Evolutionary conservation across 805 yeast genomes (phyloP).

Genomic region (Priceomyces castillae): DNA sequence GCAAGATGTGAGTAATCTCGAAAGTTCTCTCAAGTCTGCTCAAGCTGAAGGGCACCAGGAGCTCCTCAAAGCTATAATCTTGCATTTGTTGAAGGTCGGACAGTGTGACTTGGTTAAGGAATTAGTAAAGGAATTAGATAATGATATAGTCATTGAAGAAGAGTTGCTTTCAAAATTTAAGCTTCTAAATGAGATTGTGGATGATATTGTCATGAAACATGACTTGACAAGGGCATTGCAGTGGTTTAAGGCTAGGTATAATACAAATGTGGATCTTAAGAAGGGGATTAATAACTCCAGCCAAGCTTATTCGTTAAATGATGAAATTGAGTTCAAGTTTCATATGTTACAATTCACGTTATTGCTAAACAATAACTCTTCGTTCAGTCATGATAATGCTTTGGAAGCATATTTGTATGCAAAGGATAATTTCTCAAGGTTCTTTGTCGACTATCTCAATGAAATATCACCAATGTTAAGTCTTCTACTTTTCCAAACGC

Average conservation of each 20-base stretch:
- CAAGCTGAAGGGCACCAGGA: constrained; percentile 27
- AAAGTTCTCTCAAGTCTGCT: constrained; percentile 9
- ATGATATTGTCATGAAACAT: constrained; percentile 30
- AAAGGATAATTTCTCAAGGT: constrained; percentile 33
- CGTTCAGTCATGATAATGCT: constrained; percentile 21
- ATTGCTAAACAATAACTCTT: constrained; percentile 21
- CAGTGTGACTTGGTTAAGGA: constrained; percentile 35
- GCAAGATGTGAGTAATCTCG: too few species aligned
- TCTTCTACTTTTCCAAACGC: constrained; percentile 21
- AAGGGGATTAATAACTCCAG: constrained; percentile 1
- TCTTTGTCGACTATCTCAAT: constrained; percentile 27
- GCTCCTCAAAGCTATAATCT: constrained; percentile 34
- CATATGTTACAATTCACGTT: constrained; percentile 38
- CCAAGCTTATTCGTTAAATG: constrained; percentile 8
- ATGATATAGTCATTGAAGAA: constrained; percentile 20
- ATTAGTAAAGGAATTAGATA: constrained; percentile 21
- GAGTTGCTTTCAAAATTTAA: constrained; percentile 25
- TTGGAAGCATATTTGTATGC: constrained; percentile 37
- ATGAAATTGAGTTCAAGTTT: constrained; percentile 37
- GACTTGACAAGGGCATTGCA: constrained; percentile 28
- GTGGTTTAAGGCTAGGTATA: constrained; percentile 31
- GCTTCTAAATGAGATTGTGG: constrained; percentile 30
- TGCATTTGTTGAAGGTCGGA: constrained; percentile 40
- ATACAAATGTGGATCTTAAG: constrained; percentile 9
- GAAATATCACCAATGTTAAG: constrained; percentile 38